Conservation (phyloP, 192 early-diverging fungal species). For the Backusella tuberculispora region DNA sequence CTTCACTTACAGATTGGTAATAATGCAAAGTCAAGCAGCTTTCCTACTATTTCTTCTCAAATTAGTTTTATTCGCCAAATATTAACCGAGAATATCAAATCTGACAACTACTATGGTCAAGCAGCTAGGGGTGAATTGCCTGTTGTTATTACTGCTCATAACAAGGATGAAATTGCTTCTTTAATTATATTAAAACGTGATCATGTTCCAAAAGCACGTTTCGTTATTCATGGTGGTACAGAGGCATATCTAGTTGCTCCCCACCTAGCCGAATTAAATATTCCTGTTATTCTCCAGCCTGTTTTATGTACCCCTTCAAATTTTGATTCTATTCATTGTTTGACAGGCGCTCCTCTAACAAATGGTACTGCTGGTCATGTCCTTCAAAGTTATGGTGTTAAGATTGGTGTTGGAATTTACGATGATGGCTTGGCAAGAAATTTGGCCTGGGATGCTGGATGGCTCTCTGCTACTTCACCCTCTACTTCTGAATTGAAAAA, state of each 20-base stretch:
- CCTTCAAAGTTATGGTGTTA: slow-evolving; percentile 63
- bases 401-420: slow-evolving; percentile 55
- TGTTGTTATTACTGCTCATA: slow-evolving; percentile 48
- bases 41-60: slow-evolving; percentile 59
- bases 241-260: slow-evolving; percentile 71
- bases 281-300: slow-evolving; percentile 68
- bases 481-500: slow-evolving; percentile 27
- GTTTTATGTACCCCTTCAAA: slow-evolving; percentile 63
- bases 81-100: slow-evolving; percentile 39
- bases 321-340: slow-evolving; percentile 69
- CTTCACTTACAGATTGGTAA: slow-evolving; percentile 66
- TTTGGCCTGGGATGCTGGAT: slow-evolving; percentile 80
- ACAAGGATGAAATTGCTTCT: slow-evolving; percentile 68
- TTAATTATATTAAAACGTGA: slow-evolving; percentile 61
- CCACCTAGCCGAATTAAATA: slow-evolving; percentile 53
- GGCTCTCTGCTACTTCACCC: slow-evolving; percentile 52
- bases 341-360: slow-evolving; percentile 56
- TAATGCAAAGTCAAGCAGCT: slow-evolving; percentile 39
- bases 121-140: slow-evolving; percentile 58
- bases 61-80: slow-evolving; percentile 50
- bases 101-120: slow-evolving; percentile 41
- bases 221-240: slow-evolving; percentile 62
- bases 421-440: slow-evolving; percentile 60
- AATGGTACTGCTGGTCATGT: slow-evolving; percentile 58
- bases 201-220: slow-evolving; percentile 45